Evolutionary conservation across 495 filamentous ascomycete genomes (phyloP), one percentile per base, ranked within the genome.

Genomic region (Recurvomyces mirabilis): DNA sequence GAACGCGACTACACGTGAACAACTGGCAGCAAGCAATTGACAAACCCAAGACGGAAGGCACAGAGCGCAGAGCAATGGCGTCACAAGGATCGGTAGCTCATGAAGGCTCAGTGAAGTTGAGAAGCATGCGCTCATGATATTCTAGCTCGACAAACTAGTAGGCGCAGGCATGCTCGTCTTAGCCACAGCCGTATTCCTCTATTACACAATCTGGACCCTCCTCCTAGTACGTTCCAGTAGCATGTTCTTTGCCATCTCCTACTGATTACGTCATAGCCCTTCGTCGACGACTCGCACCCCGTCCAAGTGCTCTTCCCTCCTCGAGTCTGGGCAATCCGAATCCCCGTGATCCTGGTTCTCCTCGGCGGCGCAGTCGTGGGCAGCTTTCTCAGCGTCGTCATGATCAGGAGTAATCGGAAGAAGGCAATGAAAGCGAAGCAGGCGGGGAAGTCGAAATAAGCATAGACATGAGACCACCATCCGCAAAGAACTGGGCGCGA

Each of bases 371-470:
- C 91, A 29, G 87, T 99, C 53, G 89, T 99, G 26, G 93, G 93
- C 29, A 91, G 84, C 41, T 96, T 99, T 69, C 72, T 99, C 56
- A 80, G 83, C 55, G 80, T 95, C 56, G 89, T 96, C 54, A 99
- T 99, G 91, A 95, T 99, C 67, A 78, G 87, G 61, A 94, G 87
- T 71, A 95, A 94, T 72, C 71, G 83, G 62, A 94, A 94, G 78
- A 93, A 93, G 74, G 85, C 87, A 1, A 81, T 85, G 41, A 95
- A 94, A 74, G 85, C 85, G 39, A 84, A 83, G 67, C 78, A 78
- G 29, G 74, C 72, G 62, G 77, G 77, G 73, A 77, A 78, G 39
- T 65, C 67, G 28, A 12, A 14, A 12, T 40, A 20, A 26, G 37
- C 6, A n/a, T 40, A 23, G 3, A 21, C 3, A 20, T n/a, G n/a